These are phyloP conservation scores for Aurantiochytrium sp. DNA, from an alignment of 108 stramenopile genomes.

Conservation along the genomic window DNA sequence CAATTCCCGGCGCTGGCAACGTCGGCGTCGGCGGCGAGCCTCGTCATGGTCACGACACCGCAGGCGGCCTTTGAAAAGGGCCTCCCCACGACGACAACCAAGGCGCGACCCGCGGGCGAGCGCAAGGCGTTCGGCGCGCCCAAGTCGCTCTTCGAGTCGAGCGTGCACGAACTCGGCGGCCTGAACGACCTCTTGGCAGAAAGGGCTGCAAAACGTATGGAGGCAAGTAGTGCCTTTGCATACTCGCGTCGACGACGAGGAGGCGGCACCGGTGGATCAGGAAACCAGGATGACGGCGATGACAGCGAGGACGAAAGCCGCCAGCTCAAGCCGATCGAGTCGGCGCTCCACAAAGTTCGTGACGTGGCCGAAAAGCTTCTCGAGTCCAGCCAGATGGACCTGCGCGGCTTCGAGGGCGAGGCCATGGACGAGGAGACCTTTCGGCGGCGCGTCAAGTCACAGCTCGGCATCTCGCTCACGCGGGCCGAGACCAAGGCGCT, in stretches of 20 bases:
- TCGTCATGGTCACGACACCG: neutral
- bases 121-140: neutral
- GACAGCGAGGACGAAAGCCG: too few species aligned
- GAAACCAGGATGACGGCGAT: too few species aligned
- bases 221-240: too few species aligned
- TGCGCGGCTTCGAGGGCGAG: conserved; percentile 12
- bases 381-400: neutral
- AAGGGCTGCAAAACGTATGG: neutral
- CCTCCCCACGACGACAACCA: too few species aligned
- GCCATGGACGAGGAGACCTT: neutral
- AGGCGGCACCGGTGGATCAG: too few species aligned
- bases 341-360: neutral
- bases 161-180: neutral
- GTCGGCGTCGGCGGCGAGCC: neutral
- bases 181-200: neutral
- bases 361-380: neutral
- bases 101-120: neutral
- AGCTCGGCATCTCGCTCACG: neutral
- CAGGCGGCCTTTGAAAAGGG: too few species aligned
- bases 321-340: neutral
- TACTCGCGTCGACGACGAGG: too few species aligned
- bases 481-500: neutral
- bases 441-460: neutral
- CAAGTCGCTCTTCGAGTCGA: neutral
- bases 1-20: neutral